phyloP scores from a whole-genome alignment of 208 protist genomes.

The Crithidia sp. region DNA sequence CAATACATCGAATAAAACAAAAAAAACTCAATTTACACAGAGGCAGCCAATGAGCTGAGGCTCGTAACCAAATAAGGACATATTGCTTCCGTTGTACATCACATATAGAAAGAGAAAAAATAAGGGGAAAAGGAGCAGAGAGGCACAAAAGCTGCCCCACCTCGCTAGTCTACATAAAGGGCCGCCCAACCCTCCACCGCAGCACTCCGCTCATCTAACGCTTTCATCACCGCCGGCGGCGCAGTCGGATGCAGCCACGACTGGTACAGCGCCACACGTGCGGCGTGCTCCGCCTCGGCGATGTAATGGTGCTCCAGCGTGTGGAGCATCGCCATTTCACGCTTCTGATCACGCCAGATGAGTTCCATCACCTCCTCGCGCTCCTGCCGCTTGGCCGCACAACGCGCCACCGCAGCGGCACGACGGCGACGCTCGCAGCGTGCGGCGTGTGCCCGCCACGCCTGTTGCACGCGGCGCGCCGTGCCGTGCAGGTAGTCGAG shows the following conservation, averaged over 20 bases:
- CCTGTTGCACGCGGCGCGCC: constrained; percentile 44
- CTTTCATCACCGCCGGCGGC: background rate
- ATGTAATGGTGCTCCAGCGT: constrained; percentile 38
- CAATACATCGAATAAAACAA: too few species aligned
- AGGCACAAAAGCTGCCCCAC: background rate
- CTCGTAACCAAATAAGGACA: too few species aligned
- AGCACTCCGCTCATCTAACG: background rate
- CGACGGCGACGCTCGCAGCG: constrained; percentile 25
- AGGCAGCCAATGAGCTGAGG: too few species aligned
- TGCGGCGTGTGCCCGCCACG: constrained; percentile 46
- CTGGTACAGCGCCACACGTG: constrained; percentile 18
- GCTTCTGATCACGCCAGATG: constrained; percentile 34
- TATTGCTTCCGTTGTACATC: too few species aligned
- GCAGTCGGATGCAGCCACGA: background rate
- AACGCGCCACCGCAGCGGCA: constrained; percentile 6
- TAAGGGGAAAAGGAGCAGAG: too few species aligned
- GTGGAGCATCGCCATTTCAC: constrained; percentile 29
- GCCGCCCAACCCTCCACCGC: constrained; percentile 2
- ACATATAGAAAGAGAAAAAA: too few species aligned
- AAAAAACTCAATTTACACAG: too few species aligned
- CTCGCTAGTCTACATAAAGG: constrained; percentile 15
- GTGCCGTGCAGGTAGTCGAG: constrained; percentile 12
- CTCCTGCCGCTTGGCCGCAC: constrained; percentile 43
- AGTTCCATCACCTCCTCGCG: constrained; percentile 49
- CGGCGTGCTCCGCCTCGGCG: constrained; percentile 30